Conservation (phyloP, 2,329 filamentous ascomycete species). For the Camillea tinctor region DNA sequence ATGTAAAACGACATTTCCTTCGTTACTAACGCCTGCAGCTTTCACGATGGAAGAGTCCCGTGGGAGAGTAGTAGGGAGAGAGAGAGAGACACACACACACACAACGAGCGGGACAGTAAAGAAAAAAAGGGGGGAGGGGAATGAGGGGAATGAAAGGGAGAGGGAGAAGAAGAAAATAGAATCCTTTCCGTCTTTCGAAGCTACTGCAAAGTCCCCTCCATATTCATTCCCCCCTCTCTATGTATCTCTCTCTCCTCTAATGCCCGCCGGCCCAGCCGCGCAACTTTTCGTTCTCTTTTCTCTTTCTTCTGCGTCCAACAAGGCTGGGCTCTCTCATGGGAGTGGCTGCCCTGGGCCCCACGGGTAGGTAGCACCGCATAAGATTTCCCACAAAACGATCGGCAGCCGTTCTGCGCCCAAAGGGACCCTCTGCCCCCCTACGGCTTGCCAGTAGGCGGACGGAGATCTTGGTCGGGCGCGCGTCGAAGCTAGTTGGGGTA, state of each 20-base stretch:
- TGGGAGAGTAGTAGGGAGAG: neutral
- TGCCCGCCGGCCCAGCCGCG: conserved; percentile 2
- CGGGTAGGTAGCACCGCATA: neutral
- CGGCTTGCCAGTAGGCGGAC: neutral
- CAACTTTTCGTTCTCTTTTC: neutral
- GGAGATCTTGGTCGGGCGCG: conserved; percentile 8
- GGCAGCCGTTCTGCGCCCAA: conserved; percentile 15
- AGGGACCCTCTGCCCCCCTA: neutral
- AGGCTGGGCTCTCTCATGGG: neutral
- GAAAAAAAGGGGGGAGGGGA: neutral
- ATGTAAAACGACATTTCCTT: neutral
- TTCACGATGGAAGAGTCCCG: neutral
- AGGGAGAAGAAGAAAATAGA: neutral
- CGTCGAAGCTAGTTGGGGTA: conserved; percentile 2
- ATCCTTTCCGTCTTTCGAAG: conserved; percentile 2
- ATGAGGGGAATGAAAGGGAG: neutral
- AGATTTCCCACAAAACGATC: neutral
- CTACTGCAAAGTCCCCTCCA: conserved; percentile 11
- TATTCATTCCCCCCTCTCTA: conserved; percentile 6
- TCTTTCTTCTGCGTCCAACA: neutral
- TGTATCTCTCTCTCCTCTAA: neutral
- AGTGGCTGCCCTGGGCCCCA: neutral
- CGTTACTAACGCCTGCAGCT: neutral
- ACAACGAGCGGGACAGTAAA: neutral
- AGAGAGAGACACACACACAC: no score